Base-by-base conservation (phyloP, 768 basidiomycete genomes). In the Lactifluus hygrophoroides region DNA sequence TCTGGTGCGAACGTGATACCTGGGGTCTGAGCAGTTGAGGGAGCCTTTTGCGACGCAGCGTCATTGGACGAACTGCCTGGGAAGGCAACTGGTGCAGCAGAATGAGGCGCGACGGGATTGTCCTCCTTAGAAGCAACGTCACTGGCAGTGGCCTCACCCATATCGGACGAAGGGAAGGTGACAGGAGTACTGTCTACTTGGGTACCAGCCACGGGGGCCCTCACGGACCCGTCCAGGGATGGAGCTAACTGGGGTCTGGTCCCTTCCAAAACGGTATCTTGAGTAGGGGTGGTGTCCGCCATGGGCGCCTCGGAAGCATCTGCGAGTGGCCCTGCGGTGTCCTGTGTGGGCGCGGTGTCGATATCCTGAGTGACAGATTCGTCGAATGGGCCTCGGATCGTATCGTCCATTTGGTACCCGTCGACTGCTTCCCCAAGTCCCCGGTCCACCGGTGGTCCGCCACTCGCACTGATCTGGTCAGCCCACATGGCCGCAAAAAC, bases 401-500 rank as follows among this genome's bases (percentile, higher is more conserved):
- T 58, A n/a, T 70, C 66, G 25, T 74, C 79, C 13, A 77, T 69
- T 47, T 70, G 69, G 67, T 82, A 81, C n/a, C 77, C 80, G 25
- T 71, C 69, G 19, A 74, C 67, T 17, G 76, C 75, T 43, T 70
- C 67, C 65, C 75, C 75, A 34, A 70, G 72, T 46, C 69, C 67
- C 48, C 72, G 66, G 4, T 76, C 71, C 37, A 74, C 66, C 16
- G 76, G 71, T 60, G 72, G 73, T 52, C 80, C 77, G 53, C 85
- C 86, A 30, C 80, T 79, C 4, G 85, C 77, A 23, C 83, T 82
- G 30, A 87, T 75, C 66, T 94, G 89, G 68, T 90, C 83, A 0
- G 88, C 84, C 93, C 94, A 96, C 88, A 94, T 88, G 0, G 80
- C 76, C 13, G 89, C 86, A 65, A 93, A 94, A 38, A 82, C 67